Conservation (phyloP, 345 rosid genomes). For the Populus simonii region DNA sequence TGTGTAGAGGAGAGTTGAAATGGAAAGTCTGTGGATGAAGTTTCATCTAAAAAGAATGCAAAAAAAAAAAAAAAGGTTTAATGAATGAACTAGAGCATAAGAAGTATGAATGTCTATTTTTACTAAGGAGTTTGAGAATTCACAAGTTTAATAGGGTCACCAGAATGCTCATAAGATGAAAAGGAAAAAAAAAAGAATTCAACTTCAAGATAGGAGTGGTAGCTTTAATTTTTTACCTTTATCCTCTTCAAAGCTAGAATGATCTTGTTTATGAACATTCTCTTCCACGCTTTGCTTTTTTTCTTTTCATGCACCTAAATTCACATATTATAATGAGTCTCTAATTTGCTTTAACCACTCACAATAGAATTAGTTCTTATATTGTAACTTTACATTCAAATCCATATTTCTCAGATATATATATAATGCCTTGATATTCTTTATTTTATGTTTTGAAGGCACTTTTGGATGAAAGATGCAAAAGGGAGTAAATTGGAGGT, state of each 20-base stretch:
- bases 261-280: too few relatives aligned
- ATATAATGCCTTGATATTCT: too few relatives aligned
- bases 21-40: not conserved
- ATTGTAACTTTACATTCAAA: too few relatives aligned
- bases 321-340: too few relatives aligned
- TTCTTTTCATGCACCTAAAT: too few relatives aligned
- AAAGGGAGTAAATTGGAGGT: too few relatives aligned
- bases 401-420: too few relatives aligned
- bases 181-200: constrained; percentile 13
- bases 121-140: constrained; percentile 17
- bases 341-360: too few relatives aligned
- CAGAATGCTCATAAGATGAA: constrained; percentile 15
- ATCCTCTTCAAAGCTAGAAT: not conserved
- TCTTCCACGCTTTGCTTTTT: too few relatives aligned
- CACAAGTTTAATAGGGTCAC: constrained; percentile 22
- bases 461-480: too few relatives aligned
- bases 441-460: too few relatives aligned
- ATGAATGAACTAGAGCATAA: constrained; percentile 7
- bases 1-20: constrained; percentile 8
- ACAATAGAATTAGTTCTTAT: too few relatives aligned
- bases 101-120: constrained; percentile 20
- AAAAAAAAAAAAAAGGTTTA: constrained; percentile 6
- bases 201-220: not conserved
- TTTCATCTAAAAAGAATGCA: not conserved
- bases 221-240: not conserved